Conservation (phyloP, 805 yeast genomes). For the Clavispora phyllophila region DNA sequence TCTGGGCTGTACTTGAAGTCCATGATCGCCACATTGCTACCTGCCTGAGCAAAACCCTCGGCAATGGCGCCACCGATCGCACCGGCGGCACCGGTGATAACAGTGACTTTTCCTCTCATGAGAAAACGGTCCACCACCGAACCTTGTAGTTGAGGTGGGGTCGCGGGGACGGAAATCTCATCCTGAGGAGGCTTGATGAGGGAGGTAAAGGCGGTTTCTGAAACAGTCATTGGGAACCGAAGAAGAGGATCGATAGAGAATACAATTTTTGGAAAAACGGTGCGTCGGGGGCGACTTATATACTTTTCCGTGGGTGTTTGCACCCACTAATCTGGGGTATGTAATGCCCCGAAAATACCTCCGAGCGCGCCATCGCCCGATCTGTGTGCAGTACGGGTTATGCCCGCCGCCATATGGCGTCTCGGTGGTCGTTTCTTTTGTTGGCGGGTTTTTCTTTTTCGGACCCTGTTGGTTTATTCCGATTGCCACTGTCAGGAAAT, state of each 20-base stretch:
- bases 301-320: not conserved
- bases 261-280: not conserved
- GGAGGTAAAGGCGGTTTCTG: slow-evolving; percentile 10
- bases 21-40: slow-evolving; percentile 48
- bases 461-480: no score
- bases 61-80: slow-evolving; percentile 28
- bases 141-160: slow-evolving; percentile 12
- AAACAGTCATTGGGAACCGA: slow-evolving; percentile 2
- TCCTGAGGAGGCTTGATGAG: slow-evolving; percentile 16
- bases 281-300: not conserved
- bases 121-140: slow-evolving; percentile 13
- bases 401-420: no score
- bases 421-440: no score
- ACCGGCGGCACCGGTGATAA: slow-evolving; percentile 28
- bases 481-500: no score
- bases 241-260: not conserved
- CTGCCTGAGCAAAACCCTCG: slow-evolving; percentile 49
- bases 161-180: slow-evolving; percentile 11
- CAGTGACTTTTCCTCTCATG: slow-evolving; percentile 22
- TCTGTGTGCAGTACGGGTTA: not conserved
- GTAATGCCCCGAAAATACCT: not conserved
- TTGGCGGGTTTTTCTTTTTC: no score
- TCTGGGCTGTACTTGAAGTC: slow-evolving; percentile 32
- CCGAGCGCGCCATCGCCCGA: not conserved
- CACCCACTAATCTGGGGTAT: not conserved